These are phyloP conservation scores for Cornus florida DNA, from an alignment of 148 eudicot species.

Conservation along the genomic window DNA sequence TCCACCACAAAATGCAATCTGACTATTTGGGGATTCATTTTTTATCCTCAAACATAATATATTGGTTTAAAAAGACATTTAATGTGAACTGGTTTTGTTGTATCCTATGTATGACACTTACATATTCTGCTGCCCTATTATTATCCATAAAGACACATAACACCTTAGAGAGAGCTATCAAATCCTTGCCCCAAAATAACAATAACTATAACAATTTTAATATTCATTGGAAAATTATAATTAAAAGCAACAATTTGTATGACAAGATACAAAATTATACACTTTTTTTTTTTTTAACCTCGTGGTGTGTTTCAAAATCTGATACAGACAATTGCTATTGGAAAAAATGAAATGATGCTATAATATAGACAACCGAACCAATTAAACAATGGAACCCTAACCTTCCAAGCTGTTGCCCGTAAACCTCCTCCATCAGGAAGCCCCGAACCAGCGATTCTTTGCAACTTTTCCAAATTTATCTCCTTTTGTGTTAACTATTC, in stretches of 20 bases:
- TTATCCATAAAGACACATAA: not conserved
- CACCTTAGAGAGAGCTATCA: not conserved
- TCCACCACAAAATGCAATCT: no score
- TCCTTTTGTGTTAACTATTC: conserved; percentile 51
- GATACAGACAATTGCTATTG: no score
- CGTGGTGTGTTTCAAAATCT: no score
- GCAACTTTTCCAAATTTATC: conserved; percentile 66
- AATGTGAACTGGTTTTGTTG: not conserved
- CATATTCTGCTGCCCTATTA: not conserved
- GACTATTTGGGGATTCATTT: not conserved
- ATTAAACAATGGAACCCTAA: conserved; percentile 9
- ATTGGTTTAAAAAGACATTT: not conserved
- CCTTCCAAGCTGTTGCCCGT: conserved; percentile 73
- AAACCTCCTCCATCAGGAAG: conserved; percentile 53
- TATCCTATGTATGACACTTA: not conserved
- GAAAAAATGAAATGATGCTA: no score
- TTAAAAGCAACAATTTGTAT: not conserved
- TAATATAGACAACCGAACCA: no score
- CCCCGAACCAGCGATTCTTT: conserved; percentile 55
- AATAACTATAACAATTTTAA: no score
- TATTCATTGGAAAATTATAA: not conserved
- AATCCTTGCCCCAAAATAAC: not conserved
- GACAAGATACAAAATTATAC: not conserved
- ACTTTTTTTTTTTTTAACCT: no score
- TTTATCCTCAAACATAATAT: not conserved